Conservation (phyloP, 2,329 filamentous ascomycete species). For the Helotiales sp. region DNA sequence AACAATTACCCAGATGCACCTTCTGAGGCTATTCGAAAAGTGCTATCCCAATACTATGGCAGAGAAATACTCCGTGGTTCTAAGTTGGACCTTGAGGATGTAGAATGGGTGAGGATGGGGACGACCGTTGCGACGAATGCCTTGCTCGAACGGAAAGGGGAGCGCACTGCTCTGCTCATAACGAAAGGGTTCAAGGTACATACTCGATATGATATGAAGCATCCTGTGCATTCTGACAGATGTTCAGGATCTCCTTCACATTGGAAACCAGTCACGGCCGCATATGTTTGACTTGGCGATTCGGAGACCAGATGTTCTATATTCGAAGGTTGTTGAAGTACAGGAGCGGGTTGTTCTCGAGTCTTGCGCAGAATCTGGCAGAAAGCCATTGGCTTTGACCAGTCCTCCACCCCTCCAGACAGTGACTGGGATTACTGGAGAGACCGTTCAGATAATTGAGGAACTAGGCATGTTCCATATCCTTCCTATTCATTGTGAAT, state of each 20-base stretch:
- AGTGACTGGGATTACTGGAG: conserved; percentile 52
- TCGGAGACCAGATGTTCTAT: conserved; percentile 64
- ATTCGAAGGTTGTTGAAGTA: conserved; percentile 67
- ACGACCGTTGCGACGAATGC: conserved; percentile 77
- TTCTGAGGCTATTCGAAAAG: background rate
- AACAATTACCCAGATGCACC: background rate
- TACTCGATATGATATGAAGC: too few relatives aligned
- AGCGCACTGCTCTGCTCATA: conserved; percentile 67
- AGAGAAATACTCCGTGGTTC: background rate
- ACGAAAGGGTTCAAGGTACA: conserved; percentile 75
- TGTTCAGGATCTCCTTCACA: too few relatives aligned
- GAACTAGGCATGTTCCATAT: background rate
- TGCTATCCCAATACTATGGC: background rate
- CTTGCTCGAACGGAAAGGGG: conserved; percentile 68
- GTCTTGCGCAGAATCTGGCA: background rate
- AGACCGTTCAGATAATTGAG: conserved; percentile 44
- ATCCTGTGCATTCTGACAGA: background rate
- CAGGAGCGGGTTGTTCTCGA: conserved; percentile 71
- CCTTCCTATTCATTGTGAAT: background rate
- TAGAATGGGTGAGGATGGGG: conserved; percentile 62
- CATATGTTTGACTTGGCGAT: conserved; percentile 72
- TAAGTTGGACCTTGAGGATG: background rate
- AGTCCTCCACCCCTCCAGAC: background rate
- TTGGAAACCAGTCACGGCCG: conserved; percentile 71
- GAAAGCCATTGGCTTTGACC: background rate